Evolutionary conservation across 495 filamentous ascomycete genomes (phyloP).

Genomic region (Penicillium canescens): DNA sequence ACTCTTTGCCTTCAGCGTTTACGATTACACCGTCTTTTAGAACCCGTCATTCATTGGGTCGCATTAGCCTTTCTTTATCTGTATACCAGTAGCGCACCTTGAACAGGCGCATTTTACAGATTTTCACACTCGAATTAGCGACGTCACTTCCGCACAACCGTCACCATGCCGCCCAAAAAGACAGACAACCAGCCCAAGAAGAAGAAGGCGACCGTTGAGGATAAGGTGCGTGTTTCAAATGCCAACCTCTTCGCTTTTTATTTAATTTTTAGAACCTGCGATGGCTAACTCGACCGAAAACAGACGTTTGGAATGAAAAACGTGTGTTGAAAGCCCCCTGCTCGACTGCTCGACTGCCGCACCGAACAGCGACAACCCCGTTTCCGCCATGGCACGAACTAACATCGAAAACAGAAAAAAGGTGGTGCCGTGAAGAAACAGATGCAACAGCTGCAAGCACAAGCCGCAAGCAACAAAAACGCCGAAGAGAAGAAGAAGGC

Average conservation of each 20-base stretch:
- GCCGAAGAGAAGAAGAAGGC: conserved; percentile 86
- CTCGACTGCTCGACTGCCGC: conserved; percentile 1
- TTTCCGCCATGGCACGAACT: conserved; percentile 14
- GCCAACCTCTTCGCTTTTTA: background rate
- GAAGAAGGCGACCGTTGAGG: conserved; percentile 77
- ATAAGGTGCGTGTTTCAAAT: conserved; percentile 60
- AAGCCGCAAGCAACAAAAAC: conserved; percentile 68
- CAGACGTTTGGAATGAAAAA: conserved; percentile 99
- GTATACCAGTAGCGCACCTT: conserved; percentile 9
- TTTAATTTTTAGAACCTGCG: background rate
- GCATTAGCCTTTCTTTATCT: conserved; percentile 18
- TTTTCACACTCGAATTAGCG: conserved; percentile 18
- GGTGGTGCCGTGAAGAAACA: conserved; percentile 83
- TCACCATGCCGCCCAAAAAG: conserved; percentile 92
- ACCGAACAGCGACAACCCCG: conserved; percentile 8
- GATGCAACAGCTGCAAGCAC: conserved; percentile 76
- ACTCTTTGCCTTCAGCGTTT: conserved; percentile 1
- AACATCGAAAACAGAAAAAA: conserved; percentile 68
- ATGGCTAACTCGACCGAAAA: conserved; percentile 16
- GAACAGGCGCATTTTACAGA: conserved; percentile 23
- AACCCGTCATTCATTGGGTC: conserved; percentile 15
- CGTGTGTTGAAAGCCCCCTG: conserved; percentile 42
- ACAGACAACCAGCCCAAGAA: conserved; percentile 54
- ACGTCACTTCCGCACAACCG: conserved; percentile 23
- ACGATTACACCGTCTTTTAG: background rate